Base-by-base conservation (phyloP, 305 asterid species). In the Plantago coronopus region DNA sequence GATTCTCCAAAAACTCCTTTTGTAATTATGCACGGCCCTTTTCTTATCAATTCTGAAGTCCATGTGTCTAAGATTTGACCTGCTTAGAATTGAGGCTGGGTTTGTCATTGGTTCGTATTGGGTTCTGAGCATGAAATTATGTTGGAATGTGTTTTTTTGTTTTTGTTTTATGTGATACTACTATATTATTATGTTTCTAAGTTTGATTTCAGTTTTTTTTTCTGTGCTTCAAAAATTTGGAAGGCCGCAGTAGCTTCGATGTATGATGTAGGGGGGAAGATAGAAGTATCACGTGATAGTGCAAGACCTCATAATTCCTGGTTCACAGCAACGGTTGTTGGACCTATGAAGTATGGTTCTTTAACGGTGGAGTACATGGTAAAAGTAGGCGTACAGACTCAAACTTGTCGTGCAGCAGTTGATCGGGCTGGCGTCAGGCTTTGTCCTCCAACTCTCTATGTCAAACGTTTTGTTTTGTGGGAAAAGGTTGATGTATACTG, bases 401-500 rank as follows among this genome's bases (percentile, higher is more conserved):
- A 29, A 53, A 25, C 57, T 46, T 18, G 12, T 58, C 74, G 65
- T 65, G 72, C 61, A 66, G 62, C 57, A 7, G 70, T 81, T 48
- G 84, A 80, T 67, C 71, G 68, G 45, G 49, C 51, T 67, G 88
- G 77, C 61, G 68, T 87, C 65, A 80, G 94, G 25, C 97, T 96
- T 49, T 72, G 76, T 57, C 97, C 96, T 29, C 96, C 96, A 11
- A 76, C 27, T 66, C 82, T 87, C 53, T 80, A 73, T 65, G 72
- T 65, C 42, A 80, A 66, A 57, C 70, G 66, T 20, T 87, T 77
- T 68, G 65, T 49, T 58, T 73, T 90, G 71, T 69, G 78, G 76
- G 93, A 85, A 61, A 87, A 85, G 56, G 97, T 90, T 48, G 95
- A 90, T 16, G 95, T 89, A 12, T 73, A 34, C 62, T 76, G 69